These are phyloP conservation scores for Ogataea allantospora DNA, from an alignment of 805 yeast genomes.

Conservation along the genomic window DNA sequence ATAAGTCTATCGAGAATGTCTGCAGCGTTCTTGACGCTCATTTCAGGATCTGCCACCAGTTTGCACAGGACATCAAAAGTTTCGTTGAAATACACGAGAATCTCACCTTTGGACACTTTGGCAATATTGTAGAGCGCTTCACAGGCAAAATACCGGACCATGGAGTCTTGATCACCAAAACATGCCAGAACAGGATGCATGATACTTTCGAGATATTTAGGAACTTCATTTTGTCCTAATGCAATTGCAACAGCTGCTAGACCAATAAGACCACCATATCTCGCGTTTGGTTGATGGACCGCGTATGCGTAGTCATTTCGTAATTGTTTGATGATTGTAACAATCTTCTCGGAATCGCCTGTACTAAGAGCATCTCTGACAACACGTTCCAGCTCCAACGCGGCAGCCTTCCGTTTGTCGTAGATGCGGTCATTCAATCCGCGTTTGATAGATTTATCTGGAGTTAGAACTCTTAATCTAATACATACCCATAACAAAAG, in stretches of 20 bases:
- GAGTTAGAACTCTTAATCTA: not conserved
- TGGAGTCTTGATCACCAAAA: constrained; percentile 95
- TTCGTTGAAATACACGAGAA: constrained; percentile 86
- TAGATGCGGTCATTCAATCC: constrained; percentile 73
- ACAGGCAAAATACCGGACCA: constrained; percentile 95
- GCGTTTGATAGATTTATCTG: constrained; percentile 62
- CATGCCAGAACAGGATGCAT: constrained; percentile 93
- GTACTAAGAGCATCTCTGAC: constrained; percentile 67
- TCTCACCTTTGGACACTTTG: constrained; percentile 94
- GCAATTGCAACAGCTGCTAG: constrained; percentile 96
- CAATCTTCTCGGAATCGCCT: constrained; percentile 59
- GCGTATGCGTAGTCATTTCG: constrained; percentile 78
- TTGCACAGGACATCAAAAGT: constrained; percentile 90
- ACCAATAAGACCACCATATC: constrained; percentile 95
- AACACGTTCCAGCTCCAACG: constrained; percentile 71
- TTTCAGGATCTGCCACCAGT: constrained; percentile 85
- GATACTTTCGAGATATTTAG: constrained; percentile 76
- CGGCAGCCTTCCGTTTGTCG: constrained; percentile 76
- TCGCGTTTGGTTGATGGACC: constrained; percentile 78
- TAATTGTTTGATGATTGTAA: constrained; percentile 67
- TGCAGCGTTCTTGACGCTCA: constrained; percentile 92
- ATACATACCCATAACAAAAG: constrained; percentile 16
- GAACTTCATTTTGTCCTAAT: constrained; percentile 79
- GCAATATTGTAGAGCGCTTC: constrained; percentile 94
- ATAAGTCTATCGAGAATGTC: constrained; percentile 85